phyloP scores from a whole-genome alignment of 2,329 filamentous ascomycete species.

The Fusarium solani-melongenae region DNA sequence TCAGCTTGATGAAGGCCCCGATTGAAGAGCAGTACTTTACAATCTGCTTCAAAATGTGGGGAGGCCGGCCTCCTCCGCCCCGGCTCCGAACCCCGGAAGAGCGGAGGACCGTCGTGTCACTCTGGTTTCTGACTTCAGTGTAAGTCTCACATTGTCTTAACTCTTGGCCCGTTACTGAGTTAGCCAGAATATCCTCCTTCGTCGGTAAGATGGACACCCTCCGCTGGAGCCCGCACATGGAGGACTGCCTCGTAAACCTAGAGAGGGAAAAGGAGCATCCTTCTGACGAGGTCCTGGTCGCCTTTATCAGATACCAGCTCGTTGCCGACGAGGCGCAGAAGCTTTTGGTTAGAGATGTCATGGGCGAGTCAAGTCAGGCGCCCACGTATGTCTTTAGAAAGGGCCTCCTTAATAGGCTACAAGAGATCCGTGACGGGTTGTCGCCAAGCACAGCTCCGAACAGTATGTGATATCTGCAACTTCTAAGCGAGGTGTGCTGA shows the following conservation, averaged over 20 bases:
- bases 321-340: conserved; percentile 53
- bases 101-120: conserved; percentile 59
- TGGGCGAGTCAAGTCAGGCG: conserved; percentile 38
- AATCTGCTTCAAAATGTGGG: conserved; percentile 51
- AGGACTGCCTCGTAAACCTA: conserved; percentile 64
- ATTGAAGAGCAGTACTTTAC: conserved; percentile 50
- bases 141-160: conserved; percentile 28
- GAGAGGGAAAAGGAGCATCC: conserved; percentile 57
- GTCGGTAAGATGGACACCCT: conserved; percentile 62
- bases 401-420: conserved; percentile 43
- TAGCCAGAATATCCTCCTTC: conserved; percentile 49
- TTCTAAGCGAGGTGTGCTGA: conserved; percentile 7
- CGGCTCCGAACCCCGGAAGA: conserved; percentile 60
- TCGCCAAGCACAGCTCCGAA: conserved; percentile 39
- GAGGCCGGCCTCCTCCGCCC: conserved; percentile 40
- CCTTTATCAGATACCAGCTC: conserved; percentile 52
- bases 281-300: conserved; percentile 60
- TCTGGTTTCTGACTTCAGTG: conserved; percentile 56
- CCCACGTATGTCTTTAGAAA: conserved; percentile 50
- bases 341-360: conserved; percentile 45
- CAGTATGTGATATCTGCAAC: conserved; percentile 36
- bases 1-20: conserved; percentile 55
- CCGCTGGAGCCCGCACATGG: conserved; percentile 68
- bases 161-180: conserved; percentile 6
- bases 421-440: conserved; percentile 40